These are phyloP conservation scores for Phytophthora lateralis DNA, from an alignment of 352 stramenopile species.

Conservation along the genomic window DNA sequence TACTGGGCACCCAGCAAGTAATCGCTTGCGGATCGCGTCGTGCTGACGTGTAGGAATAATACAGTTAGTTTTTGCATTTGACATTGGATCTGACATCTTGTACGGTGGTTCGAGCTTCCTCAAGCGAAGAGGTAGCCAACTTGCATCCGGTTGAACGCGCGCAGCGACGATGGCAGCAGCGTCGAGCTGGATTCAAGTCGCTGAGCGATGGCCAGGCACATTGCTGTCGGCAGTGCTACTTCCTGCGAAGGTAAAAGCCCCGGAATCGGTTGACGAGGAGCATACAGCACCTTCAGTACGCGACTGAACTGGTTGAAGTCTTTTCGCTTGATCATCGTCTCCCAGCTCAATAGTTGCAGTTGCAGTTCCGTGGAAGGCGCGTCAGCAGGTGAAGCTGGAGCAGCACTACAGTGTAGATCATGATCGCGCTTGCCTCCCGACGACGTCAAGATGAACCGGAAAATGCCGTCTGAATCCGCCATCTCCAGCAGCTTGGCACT, in stretches of 20 bases:
- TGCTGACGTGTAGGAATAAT: constrained; percentile 33
- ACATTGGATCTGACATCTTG: not conserved
- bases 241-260: constrained; percentile 36
- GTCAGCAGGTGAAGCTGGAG: not conserved
- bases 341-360: constrained; percentile 76
- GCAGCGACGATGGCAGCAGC: constrained; percentile 55
- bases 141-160: constrained; percentile 56
- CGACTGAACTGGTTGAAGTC: constrained; percentile 40
- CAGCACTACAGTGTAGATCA: constrained; percentile 1
- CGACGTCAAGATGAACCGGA: constrained; percentile 58
- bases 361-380: constrained; percentile 13
- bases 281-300: constrained; percentile 76
- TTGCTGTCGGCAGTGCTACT: constrained; percentile 37
- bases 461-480: constrained; percentile 74
- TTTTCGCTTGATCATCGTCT: constrained; percentile 57
- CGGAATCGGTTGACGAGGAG: constrained; percentile 16
- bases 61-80: constrained; percentile 31
- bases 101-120: not conserved
- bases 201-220: constrained; percentile 38
- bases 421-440: constrained; percentile 10
- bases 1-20: constrained; percentile 91
- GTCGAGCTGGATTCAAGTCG: constrained; percentile 53
- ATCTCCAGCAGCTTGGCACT: constrained; percentile 68
- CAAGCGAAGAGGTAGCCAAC: constrained; percentile 68
- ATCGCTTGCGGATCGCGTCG: constrained; percentile 1